phyloP scores from a whole-genome alignment of 1,139 yeast species.

The Kodamaea plutei region DNA sequence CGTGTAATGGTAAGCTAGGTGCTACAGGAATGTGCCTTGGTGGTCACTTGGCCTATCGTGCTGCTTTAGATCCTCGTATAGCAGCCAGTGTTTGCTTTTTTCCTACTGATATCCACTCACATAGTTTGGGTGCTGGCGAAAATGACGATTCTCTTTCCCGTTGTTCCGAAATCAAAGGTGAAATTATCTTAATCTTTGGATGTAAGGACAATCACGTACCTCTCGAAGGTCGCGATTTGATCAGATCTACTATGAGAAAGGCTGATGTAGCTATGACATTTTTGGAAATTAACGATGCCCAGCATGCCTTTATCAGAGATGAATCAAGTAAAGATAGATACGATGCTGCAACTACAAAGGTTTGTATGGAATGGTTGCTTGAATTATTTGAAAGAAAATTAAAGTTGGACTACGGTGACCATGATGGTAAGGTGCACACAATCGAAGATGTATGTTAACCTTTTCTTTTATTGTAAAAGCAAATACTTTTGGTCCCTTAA shows the following conservation, averaged over 20 bases:
- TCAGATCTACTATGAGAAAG: conserved; percentile 58
- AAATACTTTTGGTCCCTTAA: too few relatives aligned
- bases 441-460: conserved; percentile 62
- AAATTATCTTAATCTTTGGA: conserved; percentile 68
- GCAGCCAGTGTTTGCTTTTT: conserved; percentile 72
- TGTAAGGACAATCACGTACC: conserved; percentile 81
- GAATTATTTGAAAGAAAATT: conserved; percentile 70
- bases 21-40: conserved; percentile 89
- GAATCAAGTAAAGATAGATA: conserved; percentile 75
- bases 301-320: conserved; percentile 80
- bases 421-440: conserved; percentile 44
- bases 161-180: conserved; percentile 52
- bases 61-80: conserved; percentile 63
- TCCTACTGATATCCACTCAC: conserved; percentile 75
- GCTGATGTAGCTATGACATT: conserved; percentile 62
- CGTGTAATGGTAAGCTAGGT: conserved; percentile 72
- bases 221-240: conserved; percentile 69
- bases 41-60: conserved; percentile 76
- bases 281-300: conserved; percentile 73
- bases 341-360: conserved; percentile 69
- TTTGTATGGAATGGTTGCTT: conserved; percentile 62
- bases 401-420: conserved; percentile 63
- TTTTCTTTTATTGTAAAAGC: too few relatives aligned
- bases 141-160: conserved; percentile 64
- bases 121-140: conserved; percentile 57